Conservation (phyloP, 2,329 filamentous ascomycete genomes). For the Bipolaris cookei region DNA sequence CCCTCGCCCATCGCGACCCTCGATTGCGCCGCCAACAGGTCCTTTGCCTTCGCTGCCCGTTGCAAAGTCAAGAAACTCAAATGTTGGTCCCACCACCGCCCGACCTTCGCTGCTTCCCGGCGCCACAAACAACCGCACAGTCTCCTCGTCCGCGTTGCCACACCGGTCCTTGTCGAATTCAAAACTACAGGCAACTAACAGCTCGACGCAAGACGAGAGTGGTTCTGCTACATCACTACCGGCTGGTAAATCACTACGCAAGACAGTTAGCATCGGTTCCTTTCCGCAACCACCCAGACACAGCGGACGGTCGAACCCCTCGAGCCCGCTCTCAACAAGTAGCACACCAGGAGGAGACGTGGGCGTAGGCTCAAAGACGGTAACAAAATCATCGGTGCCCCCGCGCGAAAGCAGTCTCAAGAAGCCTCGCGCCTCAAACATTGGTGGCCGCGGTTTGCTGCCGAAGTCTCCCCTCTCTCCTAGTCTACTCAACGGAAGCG, state of each 20-base stretch:
- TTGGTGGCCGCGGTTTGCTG: slow-evolving; percentile 41
- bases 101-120: slow-evolving; percentile 41
- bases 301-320: slow-evolving; percentile 58
- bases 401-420: slow-evolving; percentile 47
- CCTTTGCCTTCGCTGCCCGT: slow-evolving; percentile 77
- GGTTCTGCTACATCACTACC: slow-evolving; percentile 46
- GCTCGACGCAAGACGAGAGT: slow-evolving; percentile 53
- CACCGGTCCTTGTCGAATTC: slow-evolving; percentile 28
- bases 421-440: slow-evolving; percentile 57
- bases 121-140: slow-evolving; percentile 34
- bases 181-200: slow-evolving; percentile 52
- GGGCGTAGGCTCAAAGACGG: slow-evolving; percentile 36
- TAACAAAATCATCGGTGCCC: slow-evolving; percentile 36
- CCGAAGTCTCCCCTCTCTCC: slow-evolving; percentile 56
- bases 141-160: slow-evolving; percentile 44
- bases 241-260: slow-evolving; percentile 73
- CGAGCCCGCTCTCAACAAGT: slow-evolving; percentile 58
- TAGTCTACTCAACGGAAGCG: slow-evolving; percentile 79
- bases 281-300: slow-evolving; percentile 88
- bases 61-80: slow-evolving; percentile 70
- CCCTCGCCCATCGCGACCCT: slow-evolving; percentile 67
- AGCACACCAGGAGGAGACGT: slow-evolving; percentile 52
- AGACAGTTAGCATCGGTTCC: slow-evolving; percentile 90
- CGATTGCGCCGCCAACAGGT: slow-evolving; percentile 71
- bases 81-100: slow-evolving; percentile 33